phyloP scores from a whole-genome alignment of 148 eudicot species.

The Beta vulgaris region DNA sequence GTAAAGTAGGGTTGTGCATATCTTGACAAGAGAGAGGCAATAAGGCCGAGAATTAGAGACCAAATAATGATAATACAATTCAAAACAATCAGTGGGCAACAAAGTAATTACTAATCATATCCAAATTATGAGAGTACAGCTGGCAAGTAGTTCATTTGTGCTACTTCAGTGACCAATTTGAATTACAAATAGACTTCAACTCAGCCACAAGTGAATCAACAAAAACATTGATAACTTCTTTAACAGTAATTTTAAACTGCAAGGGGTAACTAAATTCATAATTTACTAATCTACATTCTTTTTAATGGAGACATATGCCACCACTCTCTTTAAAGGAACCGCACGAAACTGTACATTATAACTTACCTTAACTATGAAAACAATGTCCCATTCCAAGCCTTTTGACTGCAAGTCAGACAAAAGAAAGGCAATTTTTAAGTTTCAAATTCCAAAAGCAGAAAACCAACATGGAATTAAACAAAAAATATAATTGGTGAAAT shows the following conservation, averaged over 20 bases:
- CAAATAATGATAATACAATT: too few species aligned
- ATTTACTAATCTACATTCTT: background rate
- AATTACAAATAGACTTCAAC: background rate
- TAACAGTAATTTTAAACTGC: background rate
- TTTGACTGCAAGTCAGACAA: constrained; percentile 63
- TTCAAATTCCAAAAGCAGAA: background rate
- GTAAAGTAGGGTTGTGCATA: too few species aligned
- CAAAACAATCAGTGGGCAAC: too few species aligned
- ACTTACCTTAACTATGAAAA: constrained; percentile 87
- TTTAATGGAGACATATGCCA: background rate
- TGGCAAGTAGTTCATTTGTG: background rate
- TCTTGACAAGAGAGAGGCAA: too few species aligned
- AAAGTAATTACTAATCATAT: too few species aligned
- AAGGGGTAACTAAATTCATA: background rate
- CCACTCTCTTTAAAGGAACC: constrained; percentile 2
- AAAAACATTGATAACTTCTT: background rate
- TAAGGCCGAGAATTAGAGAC: too few species aligned
- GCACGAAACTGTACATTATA: background rate
- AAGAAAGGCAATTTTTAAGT: constrained; percentile 1
- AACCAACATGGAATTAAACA: background rate
- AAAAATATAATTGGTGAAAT: background rate
- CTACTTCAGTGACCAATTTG: background rate
- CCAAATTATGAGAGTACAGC: background rate
- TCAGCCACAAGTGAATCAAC: background rate
- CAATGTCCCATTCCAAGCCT: constrained; percentile 98